Evolutionary conservation across 805 yeast species (phyloP).

Genomic region (Scheffersomyces coipomensis): DNA sequence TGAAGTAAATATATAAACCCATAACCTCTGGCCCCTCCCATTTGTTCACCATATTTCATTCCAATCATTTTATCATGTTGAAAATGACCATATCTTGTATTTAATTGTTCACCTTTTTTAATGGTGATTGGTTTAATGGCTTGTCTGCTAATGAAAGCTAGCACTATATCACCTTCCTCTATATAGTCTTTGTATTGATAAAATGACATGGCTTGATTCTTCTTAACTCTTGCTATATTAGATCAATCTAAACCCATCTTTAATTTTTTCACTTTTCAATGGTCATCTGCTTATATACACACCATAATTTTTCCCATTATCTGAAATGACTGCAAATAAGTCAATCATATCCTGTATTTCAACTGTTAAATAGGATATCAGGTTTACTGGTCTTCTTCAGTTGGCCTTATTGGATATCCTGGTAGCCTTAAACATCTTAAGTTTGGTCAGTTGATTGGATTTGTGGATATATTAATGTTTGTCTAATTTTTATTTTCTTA

Average conservation of each 20-base stretch:
- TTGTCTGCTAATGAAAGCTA: conserved; percentile 82
- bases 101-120: conserved; percentile 57
- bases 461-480: too few species aligned
- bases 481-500: too few species aligned
- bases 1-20: conserved; percentile 87
- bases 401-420: too few species aligned
- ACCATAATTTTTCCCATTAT: background rate
- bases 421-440: too few species aligned
- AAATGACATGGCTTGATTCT: conserved; percentile 41
- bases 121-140: conserved; percentile 73
- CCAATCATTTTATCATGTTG: conserved; percentile 86
- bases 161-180: conserved; percentile 82
- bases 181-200: conserved; percentile 61
- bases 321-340: too few species aligned
- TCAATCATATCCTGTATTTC: too few species aligned
- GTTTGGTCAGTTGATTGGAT: too few species aligned
- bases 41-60: conserved; percentile 77
- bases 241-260: too few species aligned
- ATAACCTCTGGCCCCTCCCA: conserved; percentile 68
- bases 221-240: too few species aligned
- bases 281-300: background rate
- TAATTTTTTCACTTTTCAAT: background rate
- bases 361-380: too few species aligned
- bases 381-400: too few species aligned
- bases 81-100: conserved; percentile 88